phyloP scores from a whole-genome alignment of 1,284 basidiomycete genomes.

The Ceratobasidium theobromae region DNA sequence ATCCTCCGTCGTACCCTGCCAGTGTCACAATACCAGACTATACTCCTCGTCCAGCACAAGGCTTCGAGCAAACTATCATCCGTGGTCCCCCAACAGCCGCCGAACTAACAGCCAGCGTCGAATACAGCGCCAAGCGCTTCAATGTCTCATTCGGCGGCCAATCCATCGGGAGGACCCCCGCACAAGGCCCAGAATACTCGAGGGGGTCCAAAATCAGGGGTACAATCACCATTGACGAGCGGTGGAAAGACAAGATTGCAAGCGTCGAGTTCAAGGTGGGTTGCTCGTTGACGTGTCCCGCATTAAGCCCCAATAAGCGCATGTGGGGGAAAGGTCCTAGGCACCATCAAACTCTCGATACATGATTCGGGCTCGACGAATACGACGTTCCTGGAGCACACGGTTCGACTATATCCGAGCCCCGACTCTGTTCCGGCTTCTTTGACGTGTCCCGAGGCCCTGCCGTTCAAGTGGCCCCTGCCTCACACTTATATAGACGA shows the following conservation, averaged over 20 bases:
- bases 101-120: constrained; percentile 20
- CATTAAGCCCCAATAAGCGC: not conserved
- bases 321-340: constrained; percentile 15
- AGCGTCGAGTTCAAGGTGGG: constrained; percentile 32
- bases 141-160: constrained; percentile 29
- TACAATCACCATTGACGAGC: constrained; percentile 17
- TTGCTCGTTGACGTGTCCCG: not conserved
- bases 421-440: not conserved
- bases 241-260: constrained; percentile 10
- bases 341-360: constrained; percentile 30
- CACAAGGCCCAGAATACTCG: constrained; percentile 29
- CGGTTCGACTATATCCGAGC: constrained; percentile 16
- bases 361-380: constrained; percentile 22
- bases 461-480: constrained; percentile 30
- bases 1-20: constrained; percentile 31
- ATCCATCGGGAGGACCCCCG: not conserved
- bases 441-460: not conserved
- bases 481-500: constrained; percentile 30
- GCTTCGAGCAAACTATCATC: constrained; percentile 32
- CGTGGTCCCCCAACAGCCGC: constrained; percentile 29
- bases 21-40: constrained; percentile 29
- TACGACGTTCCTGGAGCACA: constrained; percentile 8
- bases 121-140: constrained; percentile 30
- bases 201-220: constrained; percentile 27
- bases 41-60: constrained; percentile 20